Evolutionary conservation across 768 basidiomycete species (phyloP).

Genomic region (Mycena galopus): DNA sequence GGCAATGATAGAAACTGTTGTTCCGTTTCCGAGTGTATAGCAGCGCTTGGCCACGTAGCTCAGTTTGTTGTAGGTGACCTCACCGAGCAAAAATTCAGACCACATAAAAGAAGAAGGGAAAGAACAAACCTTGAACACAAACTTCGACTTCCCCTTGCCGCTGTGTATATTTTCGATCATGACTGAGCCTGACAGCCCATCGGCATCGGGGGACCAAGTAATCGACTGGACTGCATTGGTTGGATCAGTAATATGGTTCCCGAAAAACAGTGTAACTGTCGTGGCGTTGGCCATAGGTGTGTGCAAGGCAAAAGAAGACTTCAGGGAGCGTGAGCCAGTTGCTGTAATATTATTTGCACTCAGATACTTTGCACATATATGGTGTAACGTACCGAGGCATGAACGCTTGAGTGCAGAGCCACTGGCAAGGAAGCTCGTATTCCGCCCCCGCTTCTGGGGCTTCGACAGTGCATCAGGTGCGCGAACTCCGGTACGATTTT

Average conservation of each 20-base stretch:
- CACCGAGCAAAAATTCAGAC: neutral
- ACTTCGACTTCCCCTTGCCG: neutral
- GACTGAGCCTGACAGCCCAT: neutral
- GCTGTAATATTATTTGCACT: neutral
- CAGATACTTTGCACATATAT: neutral
- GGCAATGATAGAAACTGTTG: neutral
- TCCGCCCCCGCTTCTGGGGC: neutral
- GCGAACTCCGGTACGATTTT: neutral
- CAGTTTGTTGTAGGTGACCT: neutral
- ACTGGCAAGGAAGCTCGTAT: neutral
- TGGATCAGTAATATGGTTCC: neutral
- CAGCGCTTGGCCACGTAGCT: constrained; percentile 2
- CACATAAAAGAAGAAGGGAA: neutral
- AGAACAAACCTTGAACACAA: neutral
- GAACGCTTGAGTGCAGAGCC: neutral
- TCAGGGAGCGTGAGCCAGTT: neutral
- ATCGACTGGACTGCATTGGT: neutral
- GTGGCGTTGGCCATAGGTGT: neutral
- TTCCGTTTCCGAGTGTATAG: neutral
- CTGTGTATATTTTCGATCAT: neutral
- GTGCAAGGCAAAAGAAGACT: neutral
- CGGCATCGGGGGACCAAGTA: neutral
- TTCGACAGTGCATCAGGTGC: neutral
- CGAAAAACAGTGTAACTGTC: neutral
- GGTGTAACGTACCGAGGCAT: neutral